These are phyloP conservation scores for Conticribra weissflogii DNA, from an alignment of 108 stramenopile species.

Conservation along the genomic window DNA sequence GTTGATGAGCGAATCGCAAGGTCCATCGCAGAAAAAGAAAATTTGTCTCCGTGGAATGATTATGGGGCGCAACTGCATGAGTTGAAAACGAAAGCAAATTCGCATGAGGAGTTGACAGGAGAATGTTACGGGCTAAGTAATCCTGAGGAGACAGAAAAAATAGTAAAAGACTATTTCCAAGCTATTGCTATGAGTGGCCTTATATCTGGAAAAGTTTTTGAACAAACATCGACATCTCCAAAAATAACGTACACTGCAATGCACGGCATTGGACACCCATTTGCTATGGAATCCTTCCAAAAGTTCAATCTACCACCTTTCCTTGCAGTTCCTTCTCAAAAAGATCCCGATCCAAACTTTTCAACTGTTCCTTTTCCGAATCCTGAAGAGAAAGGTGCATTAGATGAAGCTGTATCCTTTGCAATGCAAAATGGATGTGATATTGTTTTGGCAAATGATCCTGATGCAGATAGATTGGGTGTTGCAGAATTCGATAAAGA, in stretches of 20 bases:
- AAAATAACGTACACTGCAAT: conserved; percentile 94
- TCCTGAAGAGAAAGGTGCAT: conserved; percentile 96
- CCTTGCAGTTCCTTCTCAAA: conserved; percentile 74
- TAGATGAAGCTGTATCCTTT: conserved; percentile 84
- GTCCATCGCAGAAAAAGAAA: conserved; percentile 66
- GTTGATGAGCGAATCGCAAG: conserved; percentile 88
- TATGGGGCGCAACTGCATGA: conserved; percentile 57
- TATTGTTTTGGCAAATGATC: conserved; percentile 96
- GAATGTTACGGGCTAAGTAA: conserved; percentile 60
- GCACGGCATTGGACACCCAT: conserved; percentile 94
- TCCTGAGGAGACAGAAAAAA: conserved; percentile 41
- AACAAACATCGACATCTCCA: conserved; percentile 14
- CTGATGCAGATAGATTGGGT: conserved; percentile 97
- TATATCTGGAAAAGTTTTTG: conserved; percentile 40
- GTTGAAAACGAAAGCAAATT: conserved; percentile 8
- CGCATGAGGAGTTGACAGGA: conserved; percentile 25
- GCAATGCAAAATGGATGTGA: conserved; percentile 67
- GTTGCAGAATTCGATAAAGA: conserved; percentile 83
- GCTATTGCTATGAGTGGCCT: conserved; percentile 66
- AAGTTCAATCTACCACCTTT: conserved; percentile 82
- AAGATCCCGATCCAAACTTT: conserved; percentile 90
- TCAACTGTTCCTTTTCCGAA: conserved; percentile 96
- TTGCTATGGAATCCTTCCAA: conserved; percentile 70
- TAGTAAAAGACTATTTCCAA: conserved; percentile 69
- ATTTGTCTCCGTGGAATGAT: conserved; percentile 89